phyloP scores from a whole-genome alignment of 2,329 filamentous ascomycete genomes.

The Botrytis squamosa region DNA sequence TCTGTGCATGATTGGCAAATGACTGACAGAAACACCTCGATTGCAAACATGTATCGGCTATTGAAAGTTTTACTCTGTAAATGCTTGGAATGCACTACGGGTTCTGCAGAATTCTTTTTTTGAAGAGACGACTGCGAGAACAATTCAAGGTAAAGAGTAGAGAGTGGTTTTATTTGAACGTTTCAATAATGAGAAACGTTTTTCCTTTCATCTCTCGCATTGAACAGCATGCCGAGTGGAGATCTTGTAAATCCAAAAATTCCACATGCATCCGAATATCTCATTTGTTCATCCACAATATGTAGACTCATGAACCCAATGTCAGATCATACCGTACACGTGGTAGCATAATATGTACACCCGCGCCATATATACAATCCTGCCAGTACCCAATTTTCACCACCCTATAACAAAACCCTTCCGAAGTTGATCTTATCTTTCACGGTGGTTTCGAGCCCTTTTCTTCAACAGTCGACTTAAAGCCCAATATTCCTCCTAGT shows the following conservation, averaged over 20 bases:
- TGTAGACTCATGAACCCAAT: neutral
- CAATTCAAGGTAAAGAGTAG: too few species aligned
- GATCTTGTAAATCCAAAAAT: neutral
- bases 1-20: neutral
- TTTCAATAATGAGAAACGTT: neutral
- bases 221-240: neutral
- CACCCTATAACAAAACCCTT: neutral
- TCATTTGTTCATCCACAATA: neutral
- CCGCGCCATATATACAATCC: neutral
- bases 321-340: neutral
- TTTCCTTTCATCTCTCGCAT: neutral
- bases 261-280: neutral
- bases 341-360: neutral
- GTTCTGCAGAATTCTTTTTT: neutral
- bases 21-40: too few species aligned
- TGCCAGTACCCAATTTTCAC: neutral
- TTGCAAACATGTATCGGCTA: neutral
- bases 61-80: neutral
- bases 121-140: neutral
- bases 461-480: conserved; percentile 32
- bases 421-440: conserved; percentile 2
- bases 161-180: neutral
- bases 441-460: conserved; percentile 35
- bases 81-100: neutral
- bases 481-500: conserved; percentile 65